Conservation (phyloP, 2,329 filamentous ascomycete species). For the Madurella fahalii region DNA sequence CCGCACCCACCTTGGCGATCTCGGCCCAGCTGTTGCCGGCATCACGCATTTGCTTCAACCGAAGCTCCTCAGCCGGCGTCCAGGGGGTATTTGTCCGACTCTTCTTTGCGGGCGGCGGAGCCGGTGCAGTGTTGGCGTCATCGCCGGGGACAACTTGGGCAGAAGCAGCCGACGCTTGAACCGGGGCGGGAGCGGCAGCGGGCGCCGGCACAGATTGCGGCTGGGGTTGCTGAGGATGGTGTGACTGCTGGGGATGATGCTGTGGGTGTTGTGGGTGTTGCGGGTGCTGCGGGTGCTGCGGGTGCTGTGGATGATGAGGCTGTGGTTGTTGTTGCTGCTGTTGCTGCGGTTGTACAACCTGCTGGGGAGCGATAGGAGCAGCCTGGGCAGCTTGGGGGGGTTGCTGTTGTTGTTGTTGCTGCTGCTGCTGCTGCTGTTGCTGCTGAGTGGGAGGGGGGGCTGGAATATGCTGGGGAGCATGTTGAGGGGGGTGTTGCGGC, state of each 20-base stretch:
- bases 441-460: slow-evolving; percentile 20
- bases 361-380: slow-evolving; percentile 13
- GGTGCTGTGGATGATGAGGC: slow-evolving; percentile 9
- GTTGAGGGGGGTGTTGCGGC: slow-evolving; percentile 34
- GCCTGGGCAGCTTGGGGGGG: slow-evolving; percentile 19
- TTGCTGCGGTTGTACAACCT: slow-evolving; percentile 10
- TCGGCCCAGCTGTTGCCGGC: slow-evolving; percentile 93
- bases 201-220: slow-evolving; percentile 28
- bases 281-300: slow-evolving; percentile 14
- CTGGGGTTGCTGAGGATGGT: slow-evolving; percentile 24
- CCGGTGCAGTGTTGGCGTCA: slow-evolving; percentile 32
- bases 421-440: slow-evolving; percentile 25
- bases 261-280: slow-evolving; percentile 16
- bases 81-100: slow-evolving; percentile 98
- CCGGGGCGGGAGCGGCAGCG: slow-evolving; percentile 26
- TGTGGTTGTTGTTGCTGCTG: not conserved
- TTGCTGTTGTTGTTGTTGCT: slow-evolving; percentile 8
- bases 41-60: slow-evolving; percentile 91
- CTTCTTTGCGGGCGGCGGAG: slow-evolving; percentile 71
- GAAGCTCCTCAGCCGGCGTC: slow-evolving; percentile 90
- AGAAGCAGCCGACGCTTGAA: slow-evolving; percentile 35
- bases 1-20: slow-evolving; percentile 77
- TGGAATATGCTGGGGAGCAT: slow-evolving; percentile 30
- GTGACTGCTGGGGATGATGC: slow-evolving; percentile 25
- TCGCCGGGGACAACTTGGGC: slow-evolving; percentile 30